These are phyloP conservation scores for Byssothecium circinans DNA, from an alignment of 2,329 filamentous ascomycete genomes.

Conservation along the genomic window DNA sequence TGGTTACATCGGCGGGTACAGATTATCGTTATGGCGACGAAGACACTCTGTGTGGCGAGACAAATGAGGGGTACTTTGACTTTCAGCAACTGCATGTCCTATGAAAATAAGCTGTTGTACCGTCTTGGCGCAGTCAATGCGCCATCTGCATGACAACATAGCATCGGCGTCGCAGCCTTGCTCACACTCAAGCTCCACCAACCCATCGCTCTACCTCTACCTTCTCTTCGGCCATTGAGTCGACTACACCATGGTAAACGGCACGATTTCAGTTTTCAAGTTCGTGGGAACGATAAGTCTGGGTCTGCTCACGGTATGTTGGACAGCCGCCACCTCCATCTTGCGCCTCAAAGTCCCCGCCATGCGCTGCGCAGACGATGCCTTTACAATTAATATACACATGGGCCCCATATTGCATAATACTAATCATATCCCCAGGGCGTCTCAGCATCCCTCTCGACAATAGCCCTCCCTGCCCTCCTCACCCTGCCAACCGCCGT, in stretches of 20 bases:
- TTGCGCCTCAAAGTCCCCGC: slow-evolving; percentile 7
- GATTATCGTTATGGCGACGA: too few relatives aligned
- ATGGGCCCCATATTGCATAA: too few relatives aligned
- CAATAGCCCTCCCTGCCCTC: slow-evolving; percentile 76
- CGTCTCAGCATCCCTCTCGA: slow-evolving; percentile 80
- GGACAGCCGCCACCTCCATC: slow-evolving; percentile 16
- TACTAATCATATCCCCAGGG: slow-evolving; percentile 61
- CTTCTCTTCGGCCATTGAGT: slow-evolving; percentile 10
- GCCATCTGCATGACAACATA: too few relatives aligned
- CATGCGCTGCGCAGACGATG: too few relatives aligned
- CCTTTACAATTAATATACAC: too few relatives aligned
- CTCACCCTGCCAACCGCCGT: slow-evolving; percentile 77
- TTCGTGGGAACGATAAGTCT: slow-evolving; percentile 91
- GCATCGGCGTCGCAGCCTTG: too few relatives aligned
- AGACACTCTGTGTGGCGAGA: too few relatives aligned
- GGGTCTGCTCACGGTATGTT: slow-evolving; percentile 80
- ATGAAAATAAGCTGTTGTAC: too few relatives aligned
- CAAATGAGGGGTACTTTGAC: too few relatives aligned
- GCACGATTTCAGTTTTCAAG: slow-evolving; percentile 77
- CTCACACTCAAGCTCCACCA: neutral
- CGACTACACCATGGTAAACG: slow-evolving; percentile 58
- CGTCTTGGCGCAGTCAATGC: too few relatives aligned
- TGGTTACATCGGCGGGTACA: too few relatives aligned
- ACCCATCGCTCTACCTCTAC: neutral
- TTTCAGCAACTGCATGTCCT: too few relatives aligned